Evolutionary conservation across 371 early-diverging fungal genomes (phyloP), one percentile per base, ranked within the genome.

Genomic region (Nematocida sp.): DNA sequence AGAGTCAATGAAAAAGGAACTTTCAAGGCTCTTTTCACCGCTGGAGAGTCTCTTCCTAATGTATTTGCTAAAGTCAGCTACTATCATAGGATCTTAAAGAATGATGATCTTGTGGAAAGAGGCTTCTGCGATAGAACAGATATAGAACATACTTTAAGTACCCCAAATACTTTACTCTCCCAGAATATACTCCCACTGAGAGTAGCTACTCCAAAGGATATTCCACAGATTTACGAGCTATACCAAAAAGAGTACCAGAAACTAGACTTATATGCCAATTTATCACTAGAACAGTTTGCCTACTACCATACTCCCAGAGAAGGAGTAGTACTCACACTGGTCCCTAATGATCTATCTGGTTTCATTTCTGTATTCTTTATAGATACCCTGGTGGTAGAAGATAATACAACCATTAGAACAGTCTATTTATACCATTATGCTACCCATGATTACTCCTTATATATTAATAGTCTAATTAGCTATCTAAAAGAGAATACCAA

Each of bases 21-120:
- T 43, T 94, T 91, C 86, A 92, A 93, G 80, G 99, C 96, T 32
- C 88, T 92, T 1, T 99, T 96, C 85, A 96, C 98, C 7, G 93
- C 90, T 19, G 96, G 95, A 35, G 87, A 87, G 29, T 86, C 87
- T 38, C 82, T 96, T 52, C 97, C 96, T 9, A 93, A 88, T 79
- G 90, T 92, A 1, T 85, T 95, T 52, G 80, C 90, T 2, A 87
- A 86, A 3, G 88, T 88, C 77, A 82, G 87, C 83, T 89, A 86
- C 78, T 82, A 62, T 53, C 82, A 81, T 52, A 48, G 37, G n/a
- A 78, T 79, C 21, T 34, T 83, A 7, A 65, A 77, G 55, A 52
- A 45, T 31, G 47, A 61, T 25, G 48, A 49, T 23, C 61, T 82
- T 1, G 49, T 64, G 2, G 63, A 53, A 49, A 43, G 41, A 34